A percentile compares a stretch with the other conserved stretches of the same genome.
These are phyloP conservation scores for Agrostemma githago DNA, from an alignment of 148 eudicot genomes.

Conservation along the genomic window DNA sequence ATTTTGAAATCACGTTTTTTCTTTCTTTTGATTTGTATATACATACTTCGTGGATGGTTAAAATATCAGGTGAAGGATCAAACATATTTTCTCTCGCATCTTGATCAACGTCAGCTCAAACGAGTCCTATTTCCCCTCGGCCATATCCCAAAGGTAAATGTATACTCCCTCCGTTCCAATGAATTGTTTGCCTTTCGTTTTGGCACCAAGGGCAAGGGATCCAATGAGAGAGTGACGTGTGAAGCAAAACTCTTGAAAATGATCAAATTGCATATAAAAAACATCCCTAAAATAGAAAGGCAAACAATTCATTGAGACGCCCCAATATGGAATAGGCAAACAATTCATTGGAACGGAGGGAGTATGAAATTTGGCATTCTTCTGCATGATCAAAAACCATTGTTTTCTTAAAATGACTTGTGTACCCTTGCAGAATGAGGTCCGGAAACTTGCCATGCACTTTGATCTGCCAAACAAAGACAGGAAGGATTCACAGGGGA, in stretches of 20 bases:
- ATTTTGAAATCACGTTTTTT: background rate
- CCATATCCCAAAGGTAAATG: conserved; percentile 66
- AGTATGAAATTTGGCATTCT: background rate
- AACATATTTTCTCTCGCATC: conserved; percentile 94
- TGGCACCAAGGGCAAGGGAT: too few species aligned
- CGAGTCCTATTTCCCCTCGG: conserved; percentile 86
- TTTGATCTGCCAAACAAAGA: conserved; percentile 82
- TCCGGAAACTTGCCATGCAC: conserved; percentile 60
- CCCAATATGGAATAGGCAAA: too few species aligned
- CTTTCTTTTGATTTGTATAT: background rate
- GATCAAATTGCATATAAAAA: too few species aligned
- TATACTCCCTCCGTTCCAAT: too few species aligned
- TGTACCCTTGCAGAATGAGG: conserved; percentile 63
- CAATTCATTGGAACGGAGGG: too few species aligned
- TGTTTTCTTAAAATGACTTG: background rate
- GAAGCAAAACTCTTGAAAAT: too few species aligned
- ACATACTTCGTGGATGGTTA: background rate
- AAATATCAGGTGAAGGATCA: conserved; percentile 88
- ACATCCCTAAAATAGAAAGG: too few species aligned
- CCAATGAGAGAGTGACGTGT: too few species aligned
- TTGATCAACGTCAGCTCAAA: conserved; percentile 80
- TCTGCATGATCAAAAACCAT: background rate
- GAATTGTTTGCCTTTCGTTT: too few species aligned
- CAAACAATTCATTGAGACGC: too few species aligned
- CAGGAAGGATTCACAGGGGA: conserved; percentile 97